Conservation (phyloP, 257 asterid species). For the Plectranthus barbatus region DNA sequence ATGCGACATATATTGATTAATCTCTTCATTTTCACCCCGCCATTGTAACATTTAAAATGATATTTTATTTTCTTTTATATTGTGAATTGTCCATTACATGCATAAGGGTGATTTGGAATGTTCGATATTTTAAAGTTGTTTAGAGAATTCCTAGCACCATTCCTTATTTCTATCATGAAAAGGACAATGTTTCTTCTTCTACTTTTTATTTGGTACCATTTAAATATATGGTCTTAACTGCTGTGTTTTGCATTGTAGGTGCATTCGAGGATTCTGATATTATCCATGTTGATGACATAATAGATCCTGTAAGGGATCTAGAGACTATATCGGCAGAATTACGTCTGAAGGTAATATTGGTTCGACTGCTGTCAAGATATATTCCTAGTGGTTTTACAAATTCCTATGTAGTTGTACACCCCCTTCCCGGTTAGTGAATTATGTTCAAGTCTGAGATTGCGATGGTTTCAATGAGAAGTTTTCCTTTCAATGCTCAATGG, state of each 20-base stretch:
- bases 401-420: background rate
- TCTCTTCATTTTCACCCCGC: background rate
- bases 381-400: background rate
- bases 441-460: background rate
- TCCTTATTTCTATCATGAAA: background rate
- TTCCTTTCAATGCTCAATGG: slow-evolving; percentile 1
- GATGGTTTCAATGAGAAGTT: background rate
- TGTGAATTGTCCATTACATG: too few relatives aligned
- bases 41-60: too few relatives aligned
- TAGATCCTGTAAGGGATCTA: slow-evolving; percentile 95
- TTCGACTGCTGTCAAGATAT: background rate
- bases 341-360: slow-evolving; percentile 71
- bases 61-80: too few relatives aligned
- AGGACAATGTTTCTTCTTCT: background rate
- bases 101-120: background rate
- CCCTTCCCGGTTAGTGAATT: too few relatives aligned
- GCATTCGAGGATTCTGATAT: slow-evolving; percentile 97
- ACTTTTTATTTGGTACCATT: background rate
- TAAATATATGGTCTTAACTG: slow-evolving; percentile 1
- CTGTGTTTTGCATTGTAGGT: slow-evolving; percentile 35
- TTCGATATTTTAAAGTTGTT: background rate
- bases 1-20: background rate
- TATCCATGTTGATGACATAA: slow-evolving; percentile 86
- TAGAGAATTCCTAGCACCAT: too few relatives aligned
- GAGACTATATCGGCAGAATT: slow-evolving; percentile 78